Conservation (phyloP, 2,329 filamentous ascomycete genomes). For the Xylaria sp. region DNA sequence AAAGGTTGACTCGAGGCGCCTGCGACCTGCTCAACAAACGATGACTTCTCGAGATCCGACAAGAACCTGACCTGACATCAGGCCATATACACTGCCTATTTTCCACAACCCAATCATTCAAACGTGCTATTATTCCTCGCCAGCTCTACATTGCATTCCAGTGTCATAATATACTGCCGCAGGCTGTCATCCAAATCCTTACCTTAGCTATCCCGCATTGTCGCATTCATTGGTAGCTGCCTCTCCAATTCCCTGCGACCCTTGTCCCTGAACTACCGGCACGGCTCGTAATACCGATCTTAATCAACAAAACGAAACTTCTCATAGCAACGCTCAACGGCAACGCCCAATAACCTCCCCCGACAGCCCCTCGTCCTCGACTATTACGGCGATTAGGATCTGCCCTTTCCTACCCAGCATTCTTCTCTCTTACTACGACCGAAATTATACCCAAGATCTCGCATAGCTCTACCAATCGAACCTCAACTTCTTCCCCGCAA, state of each 20-base stretch:
- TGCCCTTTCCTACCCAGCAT: background rate
- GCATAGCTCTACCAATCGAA: no score
- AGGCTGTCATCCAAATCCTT: background rate
- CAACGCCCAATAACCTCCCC: background rate
- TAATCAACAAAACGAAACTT: conserved; percentile 20
- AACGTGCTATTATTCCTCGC: background rate
- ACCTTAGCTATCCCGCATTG: background rate
- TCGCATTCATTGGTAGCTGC: background rate
- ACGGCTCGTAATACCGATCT: conserved; percentile 5
- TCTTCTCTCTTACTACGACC: background rate
- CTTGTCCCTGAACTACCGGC: conserved; percentile 6
- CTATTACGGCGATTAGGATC: background rate
- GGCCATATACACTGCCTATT: background rate
- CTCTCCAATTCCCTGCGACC: background rate
- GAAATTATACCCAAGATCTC: background rate
- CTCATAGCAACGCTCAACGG: conserved; percentile 7
- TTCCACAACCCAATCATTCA: background rate
- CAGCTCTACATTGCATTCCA: background rate
- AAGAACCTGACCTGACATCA: background rate
- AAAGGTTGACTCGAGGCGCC: background rate
- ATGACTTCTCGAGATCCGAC: conserved; percentile 6
- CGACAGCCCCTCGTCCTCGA: background rate
- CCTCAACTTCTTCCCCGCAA: background rate
- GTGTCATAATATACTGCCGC: background rate
- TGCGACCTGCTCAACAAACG: conserved; percentile 2